phyloP scores from a whole-genome alignment of 352 stramenopile genomes.

The Elongisporangium anandrum region DNA sequence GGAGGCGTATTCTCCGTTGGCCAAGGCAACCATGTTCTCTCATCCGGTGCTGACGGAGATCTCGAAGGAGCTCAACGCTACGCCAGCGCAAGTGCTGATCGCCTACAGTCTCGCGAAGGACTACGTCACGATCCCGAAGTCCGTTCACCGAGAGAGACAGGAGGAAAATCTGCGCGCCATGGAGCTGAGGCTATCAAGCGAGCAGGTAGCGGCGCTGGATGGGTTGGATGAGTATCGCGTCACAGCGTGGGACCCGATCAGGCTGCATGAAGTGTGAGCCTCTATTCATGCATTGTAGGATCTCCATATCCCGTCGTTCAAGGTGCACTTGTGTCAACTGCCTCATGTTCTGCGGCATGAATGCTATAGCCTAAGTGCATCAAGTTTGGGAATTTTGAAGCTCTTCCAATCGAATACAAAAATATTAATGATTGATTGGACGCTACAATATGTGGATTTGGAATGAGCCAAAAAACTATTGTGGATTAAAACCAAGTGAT shows the following conservation, averaged over 20 bases:
- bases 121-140: conserved; percentile 39
- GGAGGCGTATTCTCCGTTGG: conserved; percentile 29
- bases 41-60: conserved; percentile 19
- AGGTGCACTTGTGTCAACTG: background rate
- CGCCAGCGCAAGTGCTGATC: conserved; percentile 30
- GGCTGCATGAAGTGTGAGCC: conserved; percentile 12
- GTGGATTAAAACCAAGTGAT: no score
- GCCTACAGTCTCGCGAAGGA: conserved; percentile 27
- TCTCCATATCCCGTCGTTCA: background rate
- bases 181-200: conserved; percentile 5
- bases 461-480: no score
- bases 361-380: no score
- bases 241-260: conserved; percentile 24
- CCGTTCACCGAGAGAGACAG: conserved; percentile 19
- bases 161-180: conserved; percentile 26
- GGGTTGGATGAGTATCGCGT: conserved; percentile 16
- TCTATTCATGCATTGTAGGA: background rate
- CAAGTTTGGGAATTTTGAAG: no score
- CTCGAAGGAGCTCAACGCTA: conserved; percentile 8
- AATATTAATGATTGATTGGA: no score
- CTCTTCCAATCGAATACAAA: no score
- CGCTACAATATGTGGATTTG: no score
- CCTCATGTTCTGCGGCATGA: background rate
- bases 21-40: conserved; percentile 14
- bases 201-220: conserved; percentile 16